Conservation (phyloP, 495 filamentous ascomycete genomes). For the Aspergillus nanangensis region DNA sequence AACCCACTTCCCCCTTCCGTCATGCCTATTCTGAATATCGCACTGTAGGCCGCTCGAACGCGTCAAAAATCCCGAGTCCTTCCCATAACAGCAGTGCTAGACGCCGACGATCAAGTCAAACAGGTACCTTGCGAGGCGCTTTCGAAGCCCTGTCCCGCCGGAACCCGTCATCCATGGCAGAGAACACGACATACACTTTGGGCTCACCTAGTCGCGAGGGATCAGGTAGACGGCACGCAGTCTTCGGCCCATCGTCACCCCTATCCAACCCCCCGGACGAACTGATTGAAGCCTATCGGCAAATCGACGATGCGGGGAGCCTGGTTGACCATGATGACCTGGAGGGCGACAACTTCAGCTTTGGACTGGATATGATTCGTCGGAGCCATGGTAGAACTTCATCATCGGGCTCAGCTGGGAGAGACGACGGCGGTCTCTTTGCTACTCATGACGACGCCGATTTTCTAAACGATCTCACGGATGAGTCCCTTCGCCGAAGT, state of each 20-base stretch:
- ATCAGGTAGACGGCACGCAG: slow-evolving; percentile 7
- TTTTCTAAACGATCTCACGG: slow-evolving; percentile 25
- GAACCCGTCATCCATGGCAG: slow-evolving; percentile 14
- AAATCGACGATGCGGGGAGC: slow-evolving; percentile 40
- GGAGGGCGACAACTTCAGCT: slow-evolving; percentile 22
- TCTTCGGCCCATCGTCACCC: slow-evolving; percentile 11
- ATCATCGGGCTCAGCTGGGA: slow-evolving; percentile 20
- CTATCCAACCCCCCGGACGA: slow-evolving; percentile 41
- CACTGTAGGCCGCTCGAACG: slow-evolving; percentile 25
- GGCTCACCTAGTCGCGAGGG: slow-evolving; percentile 6
- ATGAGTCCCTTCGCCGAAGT: slow-evolving; percentile 27
- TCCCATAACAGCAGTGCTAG: slow-evolving; percentile 24
- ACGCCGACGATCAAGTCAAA: slow-evolving; percentile 27
- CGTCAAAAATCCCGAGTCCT: slow-evolving; percentile 26
- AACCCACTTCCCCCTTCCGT: slow-evolving; percentile 32
- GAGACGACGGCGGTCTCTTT: slow-evolving; percentile 15
- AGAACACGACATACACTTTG: slow-evolving; percentile 14
- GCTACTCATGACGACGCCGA: slow-evolving; percentile 20
- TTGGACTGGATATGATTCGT: slow-evolving; percentile 5
- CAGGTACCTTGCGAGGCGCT: slow-evolving; percentile 35
- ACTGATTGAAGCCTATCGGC: slow-evolving; percentile 38
- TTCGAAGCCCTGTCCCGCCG: slow-evolving; percentile 24
- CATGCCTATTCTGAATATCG: slow-evolving; percentile 24
- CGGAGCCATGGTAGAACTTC: slow-evolving; percentile 18
- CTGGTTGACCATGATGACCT: slow-evolving; percentile 29